Evolutionary conservation across 768 basidiomycete genomes (phyloP).

Genomic region (Naganishia randhawae): DNA sequence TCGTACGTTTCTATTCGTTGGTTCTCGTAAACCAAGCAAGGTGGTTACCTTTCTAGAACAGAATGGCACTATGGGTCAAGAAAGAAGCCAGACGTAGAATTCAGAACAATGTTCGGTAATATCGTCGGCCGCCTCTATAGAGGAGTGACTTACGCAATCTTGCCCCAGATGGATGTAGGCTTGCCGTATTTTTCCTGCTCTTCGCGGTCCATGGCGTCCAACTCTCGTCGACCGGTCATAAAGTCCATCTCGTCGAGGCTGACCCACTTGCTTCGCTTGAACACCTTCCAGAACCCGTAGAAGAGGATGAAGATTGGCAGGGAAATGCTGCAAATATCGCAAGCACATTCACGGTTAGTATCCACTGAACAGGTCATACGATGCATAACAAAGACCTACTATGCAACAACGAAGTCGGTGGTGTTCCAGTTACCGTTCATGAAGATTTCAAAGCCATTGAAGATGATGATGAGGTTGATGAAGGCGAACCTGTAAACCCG

Average conservation of each 20-base stretch:
- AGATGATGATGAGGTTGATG: constrained; percentile 45
- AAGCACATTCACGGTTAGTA: neutral
- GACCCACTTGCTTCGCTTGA: constrained; percentile 44
- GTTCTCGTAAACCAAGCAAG: neutral
- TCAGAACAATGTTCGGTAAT: neutral
- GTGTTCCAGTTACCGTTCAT: constrained; percentile 50
- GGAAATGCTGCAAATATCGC: constrained; percentile 30
- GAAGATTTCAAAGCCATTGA: constrained; percentile 48
- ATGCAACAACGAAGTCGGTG: constrained; percentile 48
- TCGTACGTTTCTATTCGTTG: neutral
- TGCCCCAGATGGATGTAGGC: constrained; percentile 36
- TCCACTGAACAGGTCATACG: neutral
- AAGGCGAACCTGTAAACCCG: constrained; percentile 36
- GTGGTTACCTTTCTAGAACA: neutral
- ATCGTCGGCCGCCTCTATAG: constrained; percentile 31
- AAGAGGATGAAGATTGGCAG: constrained; percentile 49
- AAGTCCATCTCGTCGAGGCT: constrained; percentile 50
- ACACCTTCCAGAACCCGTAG: constrained; percentile 50
- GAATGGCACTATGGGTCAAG: neutral
- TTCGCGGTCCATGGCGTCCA: constrained; percentile 46
- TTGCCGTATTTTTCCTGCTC: constrained; percentile 37
- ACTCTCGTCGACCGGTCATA: constrained; percentile 42
- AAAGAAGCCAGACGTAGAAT: neutral
- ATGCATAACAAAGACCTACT: constrained; percentile 29
- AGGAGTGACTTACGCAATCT: constrained; percentile 32